These are phyloP conservation scores for Litchi chinensis DNA, from an alignment of 345 rosid genomes.

Conservation along the genomic window DNA sequence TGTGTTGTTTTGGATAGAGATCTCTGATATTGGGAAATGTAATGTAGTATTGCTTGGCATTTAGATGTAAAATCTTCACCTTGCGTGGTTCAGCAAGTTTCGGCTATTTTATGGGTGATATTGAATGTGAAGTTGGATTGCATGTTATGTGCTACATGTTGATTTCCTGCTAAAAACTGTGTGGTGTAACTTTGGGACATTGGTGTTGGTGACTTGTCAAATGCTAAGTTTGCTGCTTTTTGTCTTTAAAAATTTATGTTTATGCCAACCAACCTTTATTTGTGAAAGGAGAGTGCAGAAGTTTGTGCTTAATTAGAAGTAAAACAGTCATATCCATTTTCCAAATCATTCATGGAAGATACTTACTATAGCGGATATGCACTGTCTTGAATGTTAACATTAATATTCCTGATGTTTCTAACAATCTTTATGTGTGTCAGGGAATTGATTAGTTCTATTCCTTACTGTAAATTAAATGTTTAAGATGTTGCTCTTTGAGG, in stretches of 20 bases:
- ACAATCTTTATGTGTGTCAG: not conserved
- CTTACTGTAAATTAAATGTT: not conserved
- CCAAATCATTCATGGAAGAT: not conserved
- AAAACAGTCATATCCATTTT: not conserved
- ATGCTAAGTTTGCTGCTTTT: not conserved
- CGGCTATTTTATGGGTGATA: not conserved
- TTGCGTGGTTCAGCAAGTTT: not conserved
- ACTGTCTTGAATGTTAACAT: not conserved
- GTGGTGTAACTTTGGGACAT: too few relatives aligned
- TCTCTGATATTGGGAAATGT: not conserved
- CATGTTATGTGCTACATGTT: not conserved
- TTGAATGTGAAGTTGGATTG: not conserved
- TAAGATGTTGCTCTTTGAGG: not conserved
- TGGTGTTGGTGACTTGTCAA: not conserved
- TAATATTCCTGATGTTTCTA: not conserved
- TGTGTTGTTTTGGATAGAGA: not conserved
- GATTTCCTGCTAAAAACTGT: not conserved
- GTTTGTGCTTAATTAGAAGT: not conserved
- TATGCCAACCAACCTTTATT: not conserved
- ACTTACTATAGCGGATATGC: not conserved
- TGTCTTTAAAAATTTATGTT: not conserved
- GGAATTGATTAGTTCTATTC: not conserved
- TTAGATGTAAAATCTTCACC: not conserved
- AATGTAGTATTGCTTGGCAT: not conserved
- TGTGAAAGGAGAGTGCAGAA: not conserved